Base-by-base conservation (phyloP, 2,329 filamentous ascomycete genomes). In the Fusarium lyarnte region DNA sequence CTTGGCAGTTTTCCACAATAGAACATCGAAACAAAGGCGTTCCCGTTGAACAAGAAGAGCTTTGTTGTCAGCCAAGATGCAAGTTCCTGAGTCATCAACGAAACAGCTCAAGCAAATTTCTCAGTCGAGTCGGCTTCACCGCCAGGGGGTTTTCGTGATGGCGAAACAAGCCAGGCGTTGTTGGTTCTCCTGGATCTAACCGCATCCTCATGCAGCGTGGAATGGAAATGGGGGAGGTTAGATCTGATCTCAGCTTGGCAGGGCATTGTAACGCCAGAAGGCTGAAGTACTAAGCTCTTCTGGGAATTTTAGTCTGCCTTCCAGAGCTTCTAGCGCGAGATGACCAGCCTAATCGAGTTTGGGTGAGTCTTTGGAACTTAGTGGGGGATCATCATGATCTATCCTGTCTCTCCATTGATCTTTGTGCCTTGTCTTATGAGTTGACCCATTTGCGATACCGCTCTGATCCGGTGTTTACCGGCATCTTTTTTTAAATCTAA, bases 271-370 rank as follows among this genome's bases (percentile, higher is more conserved):
- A 31, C 33, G 19, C 45, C 53, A n/a, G 29, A 39, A 33, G 23
- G 35, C 43, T 67, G n/a, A 16, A 19, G 17, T 49, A 25, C 70
- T 72, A 70, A 53, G 61, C 60, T 45, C 21, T 70, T 73, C 46
- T 75, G 6, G 38, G 66, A 63, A 70, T 55, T n/a, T 14, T n/a
- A 19, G 55, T 31, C 27, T 43, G 29, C 21, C 39, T 74, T 75
- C 64, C 25, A 59, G 66, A 72, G 69, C 47, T 77, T 76, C 75
- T 77, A 77, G 75, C 75, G 75, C 54, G 45, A 66, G 69, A 70
- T 49, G 19, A 33, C n/a, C n/a, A 16, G 25, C 57, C 70, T 17
- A 62, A 67, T 68, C 49, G 46, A 70, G 64, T 25, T 69, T 61
- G 58, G 64, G 41, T 25, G 12, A 36, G 36, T 45, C 29, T 35